Base-by-base conservation (phyloP, 176 grass and related monocot species). In the Triticum turgidum region DNA sequence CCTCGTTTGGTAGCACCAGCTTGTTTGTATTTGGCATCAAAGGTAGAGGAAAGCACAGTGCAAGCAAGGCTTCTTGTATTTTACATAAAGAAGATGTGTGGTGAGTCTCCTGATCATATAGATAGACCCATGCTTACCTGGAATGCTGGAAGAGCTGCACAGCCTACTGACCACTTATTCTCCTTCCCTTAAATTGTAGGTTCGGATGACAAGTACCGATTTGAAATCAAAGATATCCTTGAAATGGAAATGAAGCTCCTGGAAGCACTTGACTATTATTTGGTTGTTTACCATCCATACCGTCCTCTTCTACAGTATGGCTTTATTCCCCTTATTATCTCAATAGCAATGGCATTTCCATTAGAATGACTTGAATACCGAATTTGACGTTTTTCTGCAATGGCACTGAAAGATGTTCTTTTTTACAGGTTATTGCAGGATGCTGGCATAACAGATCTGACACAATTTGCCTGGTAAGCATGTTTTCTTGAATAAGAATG, bases 241-340 rank as follows among this genome's bases (percentile, higher is more conserved):
- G 93, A 98, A 77, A 98, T 95, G 93, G 93, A 98, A 92, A 98
- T 98, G 93, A 95, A 95, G 69, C 91, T 98, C 83, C 61, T 98
- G 38, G 95, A 98, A 89, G 95, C 95, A 69, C 91, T 98, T 63
- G 93, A 98, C 62, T 95, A 98, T 78, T 98, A 95, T 90, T 93
- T 98, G 83, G 92, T 95, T 87, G 93, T 95, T 93, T 98, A 88
- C 83, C 93, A 95, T 81, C 95, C 93, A 83, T 98, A 98, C 84
- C 89, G 86, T n/a, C 93, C 95, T 67, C 91, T 98, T 39, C 88
- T 98, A 80, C 91, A 98, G 95, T 98, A 98, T 81, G 79, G 79
- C 84, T 83, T 33, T 88, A 32, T 76, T 67, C 76, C 37, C 33
- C 33, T 5, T 56, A 73, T 32, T 18, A 61, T 76, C 5, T 1